Evolutionary conservation across 495 filamentous ascomycete species (phyloP).

Genomic region (Hapsidospora chrysogenum): DNA sequence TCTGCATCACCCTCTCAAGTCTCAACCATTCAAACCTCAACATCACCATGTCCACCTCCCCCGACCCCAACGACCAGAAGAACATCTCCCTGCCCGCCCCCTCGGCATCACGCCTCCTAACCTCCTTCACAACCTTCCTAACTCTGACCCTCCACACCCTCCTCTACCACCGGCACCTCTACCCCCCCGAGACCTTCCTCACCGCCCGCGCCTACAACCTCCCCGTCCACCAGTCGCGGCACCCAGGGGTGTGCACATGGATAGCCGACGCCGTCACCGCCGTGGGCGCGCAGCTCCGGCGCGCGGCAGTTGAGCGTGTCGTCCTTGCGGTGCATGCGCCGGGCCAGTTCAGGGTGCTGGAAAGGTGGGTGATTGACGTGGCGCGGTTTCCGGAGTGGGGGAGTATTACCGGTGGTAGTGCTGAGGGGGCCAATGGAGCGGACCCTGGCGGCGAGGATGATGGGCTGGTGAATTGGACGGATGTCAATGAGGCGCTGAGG

Average conservation of each 20-base stretch:
- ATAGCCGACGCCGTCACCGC: constrained; percentile 69
- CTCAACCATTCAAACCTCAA: too few species aligned
- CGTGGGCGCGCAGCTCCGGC: constrained; percentile 55
- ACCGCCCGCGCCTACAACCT: constrained; percentile 74
- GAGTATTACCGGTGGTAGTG: neutral
- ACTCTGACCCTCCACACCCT: constrained; percentile 85
- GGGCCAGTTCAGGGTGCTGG: constrained; percentile 31
- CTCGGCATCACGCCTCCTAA: constrained; percentile 28
- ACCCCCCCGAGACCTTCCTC: constrained; percentile 67
- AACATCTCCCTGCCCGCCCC: constrained; percentile 11
- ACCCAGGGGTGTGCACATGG: constrained; percentile 84
- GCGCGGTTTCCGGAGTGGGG: constrained; percentile 52
- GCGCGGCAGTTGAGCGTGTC: constrained; percentile 36
- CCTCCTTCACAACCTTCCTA: constrained; percentile 60
- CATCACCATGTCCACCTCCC: too few species aligned
- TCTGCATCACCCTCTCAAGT: too few species aligned
- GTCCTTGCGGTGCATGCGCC: constrained; percentile 7
- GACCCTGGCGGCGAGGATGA: constrained; percentile 5
- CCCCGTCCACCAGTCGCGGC: constrained; percentile 74
- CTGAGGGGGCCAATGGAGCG: constrained; percentile 1
- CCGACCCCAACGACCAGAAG: too few species aligned
- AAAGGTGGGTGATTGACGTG: constrained; percentile 79
- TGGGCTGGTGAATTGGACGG: constrained; percentile 17
- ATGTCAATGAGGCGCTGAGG: constrained; percentile 29
- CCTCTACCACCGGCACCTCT: constrained; percentile 72